Evolutionary conservation across 2,329 filamentous ascomycete species (phyloP), one percentile per base, ranked within the genome.

Genomic region (Podosphaera fusca): DNA sequence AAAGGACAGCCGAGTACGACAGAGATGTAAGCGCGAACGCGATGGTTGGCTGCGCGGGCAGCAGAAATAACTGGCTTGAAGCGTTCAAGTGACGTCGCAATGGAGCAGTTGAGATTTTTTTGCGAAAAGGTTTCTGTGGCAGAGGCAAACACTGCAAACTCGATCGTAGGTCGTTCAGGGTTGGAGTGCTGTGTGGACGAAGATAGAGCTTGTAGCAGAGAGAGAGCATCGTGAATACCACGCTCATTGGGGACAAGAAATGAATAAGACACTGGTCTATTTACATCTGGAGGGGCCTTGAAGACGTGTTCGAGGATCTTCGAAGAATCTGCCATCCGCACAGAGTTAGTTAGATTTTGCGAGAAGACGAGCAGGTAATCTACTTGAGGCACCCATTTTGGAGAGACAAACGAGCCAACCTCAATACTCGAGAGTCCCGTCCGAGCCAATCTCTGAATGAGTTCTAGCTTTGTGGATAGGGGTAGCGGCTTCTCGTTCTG

Each of bases 341-440:
- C 0, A 12, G 34, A 30, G 54, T 47, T 46, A 42, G 30, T 31
- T n/a, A 9, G 29, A 14, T 7, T 10, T 34, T 8, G 4, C 4
- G 9, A n/a, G 14, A 7, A 12, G 38, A 3, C 31, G 21, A 38
- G 36, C 45, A 40, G 36, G 21, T 34, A 8, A 58, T 67, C 60
- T 64, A 87, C 79, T 74, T 92, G 87, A 2, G 87, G 87, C 55
- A 89, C 82, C 78, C 84, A 89, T 77, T 85, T 87, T 1, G 87
- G 85, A 52, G 84, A 79, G 8, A 94, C 87, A 65, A 94, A 87
- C 1, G 84, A 85, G 0, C 86, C 87, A 21, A 84, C 81, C 68
- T 94, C 87, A 60, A 94, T 90, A 2, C 81, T 81, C 4, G 72
- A 71, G 47, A 92, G 68, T 0, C 87, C 87, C 0, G 85, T 84